Conservation (phyloP, 495 filamentous ascomycete species). For the Tuber microsphaerosporum region DNA sequence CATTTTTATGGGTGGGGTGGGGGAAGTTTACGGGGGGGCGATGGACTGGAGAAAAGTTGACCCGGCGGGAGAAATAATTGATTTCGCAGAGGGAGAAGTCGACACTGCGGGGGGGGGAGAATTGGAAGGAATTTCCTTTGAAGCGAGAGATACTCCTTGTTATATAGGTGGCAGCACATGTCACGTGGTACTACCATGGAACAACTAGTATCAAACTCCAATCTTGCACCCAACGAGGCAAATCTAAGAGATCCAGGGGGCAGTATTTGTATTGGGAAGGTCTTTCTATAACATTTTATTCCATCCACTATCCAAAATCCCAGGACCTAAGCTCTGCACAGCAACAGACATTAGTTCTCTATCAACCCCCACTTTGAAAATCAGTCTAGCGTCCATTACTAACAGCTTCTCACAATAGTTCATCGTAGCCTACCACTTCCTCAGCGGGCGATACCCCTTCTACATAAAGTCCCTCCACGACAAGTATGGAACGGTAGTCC, state of each 20-base stretch:
- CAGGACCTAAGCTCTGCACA: constrained; percentile 41
- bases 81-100: no score
- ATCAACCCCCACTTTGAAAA: background rate
- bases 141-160: no score
- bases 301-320: constrained; percentile 34
- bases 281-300: constrained; percentile 32
- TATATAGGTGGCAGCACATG: no score
- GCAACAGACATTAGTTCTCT: constrained; percentile 21
- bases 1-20: no score
- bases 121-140: no score
- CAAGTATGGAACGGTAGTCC: constrained; percentile 53
- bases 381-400: background rate
- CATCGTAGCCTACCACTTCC: background rate
- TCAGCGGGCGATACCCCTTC: constrained; percentile 8
- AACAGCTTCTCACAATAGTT: background rate
- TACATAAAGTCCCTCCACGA: constrained; percentile 45
- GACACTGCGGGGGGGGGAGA: no score
- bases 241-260: background rate
- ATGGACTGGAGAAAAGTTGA: no score
- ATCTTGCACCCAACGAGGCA: background rate
- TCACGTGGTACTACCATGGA: no score
- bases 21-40: no score
- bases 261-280: background rate
- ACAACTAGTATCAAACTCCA: no score
- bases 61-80: no score